A percentile compares a stretch with the other conserved stretches of the same genome.
phyloP scores from a whole-genome alignment of 140 eudicot genomes.

The Bidens hawaiensis region DNA sequence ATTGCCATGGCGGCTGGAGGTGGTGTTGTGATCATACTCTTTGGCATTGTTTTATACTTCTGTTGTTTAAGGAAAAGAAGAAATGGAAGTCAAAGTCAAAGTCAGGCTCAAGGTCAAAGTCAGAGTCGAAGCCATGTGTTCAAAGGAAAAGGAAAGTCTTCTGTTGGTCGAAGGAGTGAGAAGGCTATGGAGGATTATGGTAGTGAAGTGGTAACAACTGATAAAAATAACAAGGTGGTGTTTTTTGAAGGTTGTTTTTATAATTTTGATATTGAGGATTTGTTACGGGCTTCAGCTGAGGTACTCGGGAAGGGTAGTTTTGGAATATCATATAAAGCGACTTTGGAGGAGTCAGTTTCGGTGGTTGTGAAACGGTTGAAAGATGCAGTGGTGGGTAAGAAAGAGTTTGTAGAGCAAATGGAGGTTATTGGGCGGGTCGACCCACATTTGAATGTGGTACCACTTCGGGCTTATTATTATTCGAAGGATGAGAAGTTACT shows the following conservation, averaged over 20 bases:
- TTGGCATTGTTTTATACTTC: background rate
- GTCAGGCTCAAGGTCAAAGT: too few relatives aligned
- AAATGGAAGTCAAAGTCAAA: too few relatives aligned
- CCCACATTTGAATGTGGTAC: background rate
- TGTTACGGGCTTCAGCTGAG: too few relatives aligned
- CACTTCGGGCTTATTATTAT: background rate
- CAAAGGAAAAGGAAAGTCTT: background rate
- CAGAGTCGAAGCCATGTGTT: background rate
- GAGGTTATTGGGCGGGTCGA: background rate
- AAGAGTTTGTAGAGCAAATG: background rate
- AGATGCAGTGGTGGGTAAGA: background rate
- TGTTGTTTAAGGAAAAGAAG: background rate
- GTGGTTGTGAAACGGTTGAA: background rate
- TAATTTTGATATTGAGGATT: background rate
- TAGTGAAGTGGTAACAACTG: background rate
- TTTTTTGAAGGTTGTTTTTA: background rate
- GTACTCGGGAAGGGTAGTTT: background rate
- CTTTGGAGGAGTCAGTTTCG: background rate
- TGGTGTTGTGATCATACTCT: background rate
- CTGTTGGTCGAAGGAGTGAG: background rate
- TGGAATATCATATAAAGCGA: background rate
- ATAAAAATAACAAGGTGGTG: background rate
- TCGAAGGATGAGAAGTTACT: background rate
- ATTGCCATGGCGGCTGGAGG: background rate
- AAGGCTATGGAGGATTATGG: background rate